Conservation (phyloP, 192 early-diverging fungal species). For the Polychytrium aggregatum region DNA sequence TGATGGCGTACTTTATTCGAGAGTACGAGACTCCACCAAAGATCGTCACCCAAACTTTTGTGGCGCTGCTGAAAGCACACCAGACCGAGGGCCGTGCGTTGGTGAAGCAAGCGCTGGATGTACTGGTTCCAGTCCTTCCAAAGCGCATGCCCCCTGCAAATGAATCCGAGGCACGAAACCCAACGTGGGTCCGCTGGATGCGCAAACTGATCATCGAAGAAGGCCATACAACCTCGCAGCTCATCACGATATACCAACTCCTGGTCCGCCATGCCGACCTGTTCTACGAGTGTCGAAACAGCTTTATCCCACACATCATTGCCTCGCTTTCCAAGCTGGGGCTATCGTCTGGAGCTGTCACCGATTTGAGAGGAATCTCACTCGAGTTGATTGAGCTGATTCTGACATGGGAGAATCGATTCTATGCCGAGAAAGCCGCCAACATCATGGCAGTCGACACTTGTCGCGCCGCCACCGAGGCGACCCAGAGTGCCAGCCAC, state of each 20-base stretch:
- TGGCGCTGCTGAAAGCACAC: slow-evolving; percentile 75
- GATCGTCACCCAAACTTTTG: slow-evolving; percentile 80
- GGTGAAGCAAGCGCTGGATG: slow-evolving; percentile 90
- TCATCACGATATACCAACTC: slow-evolving; percentile 84
- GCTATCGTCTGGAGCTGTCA: slow-evolving; percentile 67
- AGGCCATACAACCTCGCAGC: slow-evolving; percentile 72
- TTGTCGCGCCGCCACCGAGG: no score
- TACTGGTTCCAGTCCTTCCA: slow-evolving; percentile 83
- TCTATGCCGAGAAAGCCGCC: slow-evolving; percentile 39
- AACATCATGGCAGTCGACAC: slow-evolving; percentile 17
- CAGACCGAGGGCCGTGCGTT: slow-evolving; percentile 77
- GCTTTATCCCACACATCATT: slow-evolving; percentile 85
- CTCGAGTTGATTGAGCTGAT: slow-evolving; percentile 87
- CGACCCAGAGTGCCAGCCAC: no score
- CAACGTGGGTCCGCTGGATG: slow-evolving; percentile 79
- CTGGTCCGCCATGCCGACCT: slow-evolving; percentile 78
- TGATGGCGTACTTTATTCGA: slow-evolving; percentile 84
- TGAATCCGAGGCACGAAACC: slow-evolving; percentile 24
- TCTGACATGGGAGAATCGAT: slow-evolving; percentile 76
- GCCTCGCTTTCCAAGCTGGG: slow-evolving; percentile 78
- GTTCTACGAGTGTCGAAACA: slow-evolving; percentile 80
- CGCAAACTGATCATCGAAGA: slow-evolving; percentile 87
- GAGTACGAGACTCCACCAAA: slow-evolving; percentile 85
- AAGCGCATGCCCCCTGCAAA: slow-evolving; percentile 49
- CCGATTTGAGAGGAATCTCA: slow-evolving; percentile 74